Evolutionary conservation across 208 protist genomes (phyloP), one percentile per base, ranked within the genome.

Genomic region (Leishmania martiniquensis): DNA sequence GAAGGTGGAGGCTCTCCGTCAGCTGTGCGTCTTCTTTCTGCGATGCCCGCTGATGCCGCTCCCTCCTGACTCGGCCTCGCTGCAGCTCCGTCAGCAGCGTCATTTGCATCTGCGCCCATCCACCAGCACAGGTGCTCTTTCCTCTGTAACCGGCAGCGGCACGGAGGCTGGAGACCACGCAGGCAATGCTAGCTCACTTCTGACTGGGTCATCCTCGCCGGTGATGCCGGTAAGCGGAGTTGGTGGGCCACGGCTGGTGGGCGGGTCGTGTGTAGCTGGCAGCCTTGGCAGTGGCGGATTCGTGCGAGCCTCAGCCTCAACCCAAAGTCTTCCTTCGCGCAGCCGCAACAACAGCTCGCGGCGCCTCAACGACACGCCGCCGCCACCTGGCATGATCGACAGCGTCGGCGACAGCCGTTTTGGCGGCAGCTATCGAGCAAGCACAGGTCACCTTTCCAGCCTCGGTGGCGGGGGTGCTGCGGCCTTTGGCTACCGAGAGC

Each of bases 21-120:
- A 29, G 20, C 74, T 84, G 15, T 54, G 75, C 45, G 54, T 57
- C 45, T 84, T 76, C 29, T 84, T 84, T 32, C 80, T 57, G 37
- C 80, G 44, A 1, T 84, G 80, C 29, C 80, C 80, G 34, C 42
- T 84, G 22, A 79, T 84, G 74, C 80, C 80, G 68, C 12, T 59
- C 70, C 51, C 51, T 69, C 80, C 69, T 2, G 70, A 76, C n/a
- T 22, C 45, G 17, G 1, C 45, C 49, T 29, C 70, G 34, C 42
- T 57, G 32, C 45, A 37, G 5, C 67, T 39, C 12, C 66, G 39
- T n/a, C 6, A 49, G 5, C 66, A 20, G 15, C 45, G 12, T 55
- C 67, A 52, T 39, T 13, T 47, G 47, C 45, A 72, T 55, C 29
- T 57, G 49, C 52, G 37, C 29, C 32, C 7, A 59, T 79, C 66